Conservation (phyloP, 2,329 filamentous ascomycete species). For the Fusarium sp. region DNA sequence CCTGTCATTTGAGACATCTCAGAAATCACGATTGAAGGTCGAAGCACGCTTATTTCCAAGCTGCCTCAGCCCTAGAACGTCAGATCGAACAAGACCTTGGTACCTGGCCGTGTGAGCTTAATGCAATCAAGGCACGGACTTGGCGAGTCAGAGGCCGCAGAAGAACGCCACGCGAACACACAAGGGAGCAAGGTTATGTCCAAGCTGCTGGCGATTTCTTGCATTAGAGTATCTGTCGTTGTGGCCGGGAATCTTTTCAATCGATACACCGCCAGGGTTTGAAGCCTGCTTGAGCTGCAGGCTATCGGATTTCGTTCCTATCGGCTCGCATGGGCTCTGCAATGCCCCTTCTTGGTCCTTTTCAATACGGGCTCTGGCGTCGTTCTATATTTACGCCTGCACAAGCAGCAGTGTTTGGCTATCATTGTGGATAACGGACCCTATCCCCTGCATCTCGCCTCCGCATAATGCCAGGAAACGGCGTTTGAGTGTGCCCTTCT, state of each 20-base stretch:
- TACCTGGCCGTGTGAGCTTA: neutral
- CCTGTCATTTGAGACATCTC: neutral
- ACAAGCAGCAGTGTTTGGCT: constrained; percentile 17
- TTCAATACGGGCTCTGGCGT: constrained; percentile 21
- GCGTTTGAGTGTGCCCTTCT: neutral
- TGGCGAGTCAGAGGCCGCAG: neutral
- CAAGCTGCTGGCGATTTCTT: constrained; percentile 8
- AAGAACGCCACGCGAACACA: constrained; percentile 13
- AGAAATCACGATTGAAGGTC: neutral
- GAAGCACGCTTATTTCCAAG: neutral
- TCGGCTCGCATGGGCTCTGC: constrained; percentile 16
- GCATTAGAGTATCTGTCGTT: constrained; percentile 20
- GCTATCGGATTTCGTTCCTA: constrained; percentile 20
- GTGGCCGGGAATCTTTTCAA: constrained; percentile 6
- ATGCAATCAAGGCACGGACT: constrained; percentile 16
- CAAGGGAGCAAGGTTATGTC: constrained; percentile 8
- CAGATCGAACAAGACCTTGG: constrained; percentile 1
- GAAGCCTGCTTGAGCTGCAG: constrained; percentile 11
- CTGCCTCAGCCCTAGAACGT: constrained; percentile 9
- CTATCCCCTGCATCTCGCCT: constrained; percentile 16
- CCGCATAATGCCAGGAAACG: constrained; percentile 5
- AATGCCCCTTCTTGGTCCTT: constrained; percentile 15
- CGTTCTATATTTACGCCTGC: constrained; percentile 35
- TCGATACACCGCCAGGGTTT: constrained; percentile 11
- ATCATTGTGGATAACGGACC: constrained; percentile 2